Base-by-base conservation (phyloP, 495 filamentous ascomycete genomes). In the Neurospora africana region DNA sequence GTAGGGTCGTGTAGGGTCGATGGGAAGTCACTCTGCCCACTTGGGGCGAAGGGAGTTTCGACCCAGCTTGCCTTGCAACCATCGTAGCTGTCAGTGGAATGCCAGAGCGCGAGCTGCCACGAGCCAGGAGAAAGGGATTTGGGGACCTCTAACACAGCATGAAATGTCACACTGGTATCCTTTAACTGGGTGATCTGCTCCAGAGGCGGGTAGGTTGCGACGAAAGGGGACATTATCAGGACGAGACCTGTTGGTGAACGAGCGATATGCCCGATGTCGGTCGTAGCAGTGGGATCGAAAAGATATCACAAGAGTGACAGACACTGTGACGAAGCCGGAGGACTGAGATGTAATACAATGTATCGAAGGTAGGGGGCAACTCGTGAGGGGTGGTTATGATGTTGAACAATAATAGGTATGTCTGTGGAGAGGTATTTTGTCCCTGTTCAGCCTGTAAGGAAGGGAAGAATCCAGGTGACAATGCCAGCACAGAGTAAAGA, bases 61-160 rank as follows among this genome's bases (percentile, higher is more conserved):
- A 75, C 71, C 89, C 89, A 91, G 39, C 84, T 71, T 15, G 53
- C 53, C 53, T 65, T 65, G 27, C 37, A 35, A 5, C 21, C 61
- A 19, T 70, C 75, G 6, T 75, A 73, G 21, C 79, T 80, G 21
- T 74, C 73, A 68, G 87, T 85, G 35, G 91, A 91, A 76, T 94
- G 88, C 93, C 93, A 97, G 2, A 97, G 82, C 39, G 89, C 85
- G 7, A 91, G 86, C 76, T 95, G 86, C 91, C 91, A 96, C 44
- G 80, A 72, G 74, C 90, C 85, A 8, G 86, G 76, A 2, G 83
- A 83, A 39, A 87, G 84, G 68, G 80, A 82, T 40, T 77, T 84
- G 61, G 86, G 88, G 30, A 89, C 87, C 72, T 93, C 91, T 37
- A 97, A 82, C n/a, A 93, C 80, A 19, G 92, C 91, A 19, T 87